Percentiles rank a stretch among this genome's conserved stretches.
Evolutionary conservation across 2,329 filamentous ascomycete species (phyloP).

Genomic region (Ceratocystis huliohia): DNA sequence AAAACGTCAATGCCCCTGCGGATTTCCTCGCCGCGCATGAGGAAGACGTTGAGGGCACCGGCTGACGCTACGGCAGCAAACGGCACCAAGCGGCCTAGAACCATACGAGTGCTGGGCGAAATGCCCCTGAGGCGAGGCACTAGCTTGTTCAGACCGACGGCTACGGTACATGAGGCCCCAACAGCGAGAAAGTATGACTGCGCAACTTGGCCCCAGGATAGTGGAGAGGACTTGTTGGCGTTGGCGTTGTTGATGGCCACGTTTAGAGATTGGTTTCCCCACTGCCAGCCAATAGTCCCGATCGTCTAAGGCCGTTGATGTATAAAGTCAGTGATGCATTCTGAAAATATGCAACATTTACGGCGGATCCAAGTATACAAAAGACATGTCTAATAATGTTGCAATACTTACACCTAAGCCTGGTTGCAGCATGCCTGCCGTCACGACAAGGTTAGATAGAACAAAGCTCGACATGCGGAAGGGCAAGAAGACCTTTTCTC

Average conservation of each 20-base stretch:
- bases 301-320: constrained; percentile 41
- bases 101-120: constrained; percentile 58
- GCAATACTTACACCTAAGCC: constrained; percentile 50
- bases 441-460: constrained; percentile 85
- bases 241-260: constrained; percentile 97
- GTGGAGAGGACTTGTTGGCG: constrained; percentile 89
- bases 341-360: not conserved
- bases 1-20: constrained; percentile 84
- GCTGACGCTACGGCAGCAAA: constrained; percentile 91
- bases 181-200: constrained; percentile 90
- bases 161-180: constrained; percentile 83
- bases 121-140: constrained; percentile 73
- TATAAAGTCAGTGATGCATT: constrained; percentile 18
- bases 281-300: constrained; percentile 86
- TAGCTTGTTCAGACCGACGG: constrained; percentile 77
- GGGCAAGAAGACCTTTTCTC: constrained; percentile 78
- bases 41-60: constrained; percentile 84
- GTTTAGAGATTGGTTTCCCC: constrained; percentile 93
- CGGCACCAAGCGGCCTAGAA: constrained; percentile 78
- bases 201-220: constrained; percentile 65
- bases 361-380: not conserved
- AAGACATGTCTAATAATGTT: not conserved
- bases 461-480: constrained; percentile 98
- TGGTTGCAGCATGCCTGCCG: constrained; percentile 91
- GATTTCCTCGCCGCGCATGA: constrained; percentile 97